Conservation (phyloP, 225 moss, liverwort and hornwort species). For the Lunularia cruciata region DNA sequence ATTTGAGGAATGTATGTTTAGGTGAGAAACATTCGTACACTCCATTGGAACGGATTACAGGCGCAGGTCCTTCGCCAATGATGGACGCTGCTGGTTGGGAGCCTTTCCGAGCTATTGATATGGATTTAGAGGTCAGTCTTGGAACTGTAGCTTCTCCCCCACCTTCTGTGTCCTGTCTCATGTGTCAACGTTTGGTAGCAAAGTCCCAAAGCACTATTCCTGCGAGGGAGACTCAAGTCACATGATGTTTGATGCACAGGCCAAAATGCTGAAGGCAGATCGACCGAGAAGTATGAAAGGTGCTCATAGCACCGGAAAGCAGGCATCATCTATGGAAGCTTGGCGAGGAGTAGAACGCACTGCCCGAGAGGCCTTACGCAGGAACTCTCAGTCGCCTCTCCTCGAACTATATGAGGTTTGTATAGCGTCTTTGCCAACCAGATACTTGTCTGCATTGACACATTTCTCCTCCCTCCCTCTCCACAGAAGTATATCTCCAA, state of each 20-base stretch:
- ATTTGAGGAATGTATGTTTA: conserved; percentile 29
- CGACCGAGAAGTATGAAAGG: conserved; percentile 31
- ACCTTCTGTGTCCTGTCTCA: background rate
- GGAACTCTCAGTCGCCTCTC: conserved; percentile 71
- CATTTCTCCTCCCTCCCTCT: background rate
- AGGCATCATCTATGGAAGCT: conserved; percentile 69
- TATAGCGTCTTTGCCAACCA: background rate
- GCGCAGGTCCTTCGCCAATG: conserved; percentile 40
- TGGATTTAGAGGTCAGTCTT: conserved; percentile 83
- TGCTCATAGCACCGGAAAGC: conserved; percentile 34
- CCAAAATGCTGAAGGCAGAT: conserved; percentile 63
- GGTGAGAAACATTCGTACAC: conserved; percentile 74
- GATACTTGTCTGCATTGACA: background rate
- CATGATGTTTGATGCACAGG: conserved; percentile 37
- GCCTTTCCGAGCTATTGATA: conserved; percentile 87
- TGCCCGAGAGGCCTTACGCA: conserved; percentile 71
- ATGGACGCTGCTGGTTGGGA: conserved; percentile 84
- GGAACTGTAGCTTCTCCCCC: background rate
- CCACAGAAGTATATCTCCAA: background rate
- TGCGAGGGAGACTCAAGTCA: background rate
- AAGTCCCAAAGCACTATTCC: background rate
- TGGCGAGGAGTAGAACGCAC: conserved; percentile 81
- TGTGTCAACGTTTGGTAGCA: too few species aligned
- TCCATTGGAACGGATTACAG: conserved; percentile 68
- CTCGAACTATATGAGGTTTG: conserved; percentile 75